phyloP scores from a whole-genome alignment of 805 yeast species.

The Debaryomyces hansenii region DNA sequence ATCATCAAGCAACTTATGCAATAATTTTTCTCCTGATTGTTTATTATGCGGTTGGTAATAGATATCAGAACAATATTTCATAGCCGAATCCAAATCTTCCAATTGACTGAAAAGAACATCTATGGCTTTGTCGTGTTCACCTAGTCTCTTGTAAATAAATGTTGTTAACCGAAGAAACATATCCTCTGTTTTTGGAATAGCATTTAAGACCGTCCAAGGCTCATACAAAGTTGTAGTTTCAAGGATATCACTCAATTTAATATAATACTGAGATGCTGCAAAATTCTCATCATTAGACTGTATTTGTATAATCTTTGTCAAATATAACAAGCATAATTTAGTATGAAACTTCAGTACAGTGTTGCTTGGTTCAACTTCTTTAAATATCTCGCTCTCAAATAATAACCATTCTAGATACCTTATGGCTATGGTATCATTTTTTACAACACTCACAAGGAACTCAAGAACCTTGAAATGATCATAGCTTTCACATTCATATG shows the following conservation, averaged over 20 bases:
- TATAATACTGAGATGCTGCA: slow-evolving; percentile 16
- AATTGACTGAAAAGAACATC: slow-evolving; percentile 59
- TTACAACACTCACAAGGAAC: slow-evolving; percentile 37
- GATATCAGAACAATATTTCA: slow-evolving; percentile 57
- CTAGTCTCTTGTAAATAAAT: slow-evolving; percentile 56
- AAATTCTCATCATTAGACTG: slow-evolving; percentile 8
- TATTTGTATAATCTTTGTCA: slow-evolving; percentile 20
- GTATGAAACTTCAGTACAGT: slow-evolving; percentile 30
- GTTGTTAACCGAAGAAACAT: slow-evolving; percentile 49
- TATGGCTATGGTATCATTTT: slow-evolving; percentile 23
- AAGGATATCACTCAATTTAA: slow-evolving; percentile 34
- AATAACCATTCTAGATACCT: slow-evolving; percentile 49
- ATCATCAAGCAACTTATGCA: slow-evolving; percentile 53
- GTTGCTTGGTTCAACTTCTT: slow-evolving; percentile 1
- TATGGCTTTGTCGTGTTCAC: slow-evolving; percentile 62
- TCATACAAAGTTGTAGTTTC: slow-evolving; percentile 31
- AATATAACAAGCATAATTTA: slow-evolving; percentile 31
- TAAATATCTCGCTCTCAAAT: slow-evolving; percentile 33
- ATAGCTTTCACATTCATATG: slow-evolving; percentile 58
- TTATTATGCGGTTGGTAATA: slow-evolving; percentile 32
- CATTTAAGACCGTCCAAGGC: slow-evolving; percentile 34
- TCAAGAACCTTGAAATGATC: slow-evolving; percentile 54
- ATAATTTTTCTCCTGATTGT: slow-evolving; percentile 41
- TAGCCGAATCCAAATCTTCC: slow-evolving; percentile 56
- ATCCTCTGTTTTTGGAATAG: slow-evolving; percentile 33